Evolutionary conservation across 768 basidiomycete genomes (phyloP).

Genomic region (Hypsizygus marmoreus): DNA sequence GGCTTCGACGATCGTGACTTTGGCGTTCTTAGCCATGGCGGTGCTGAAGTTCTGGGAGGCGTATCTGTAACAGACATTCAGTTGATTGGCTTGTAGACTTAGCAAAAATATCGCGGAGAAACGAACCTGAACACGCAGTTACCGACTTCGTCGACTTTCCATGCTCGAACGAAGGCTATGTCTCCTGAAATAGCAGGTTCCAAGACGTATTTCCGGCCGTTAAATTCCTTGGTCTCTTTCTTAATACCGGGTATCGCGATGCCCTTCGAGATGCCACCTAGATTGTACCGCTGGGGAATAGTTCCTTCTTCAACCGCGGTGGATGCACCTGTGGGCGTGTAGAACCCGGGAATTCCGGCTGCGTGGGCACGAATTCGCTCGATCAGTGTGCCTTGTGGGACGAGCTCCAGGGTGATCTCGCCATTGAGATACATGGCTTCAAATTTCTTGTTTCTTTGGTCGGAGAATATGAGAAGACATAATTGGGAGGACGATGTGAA

Average conservation of each 20-base stretch:
- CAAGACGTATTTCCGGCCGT: slow-evolving; percentile 79
- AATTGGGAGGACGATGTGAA: neutral
- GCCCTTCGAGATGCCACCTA: slow-evolving; percentile 70
- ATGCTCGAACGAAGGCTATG: slow-evolving; percentile 84
- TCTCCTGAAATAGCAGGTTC: slow-evolving; percentile 81
- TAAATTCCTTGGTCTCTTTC: slow-evolving; percentile 77
- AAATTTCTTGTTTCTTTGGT: slow-evolving; percentile 79
- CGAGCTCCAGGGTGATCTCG: slow-evolving; percentile 81
- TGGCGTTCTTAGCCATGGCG: slow-evolving; percentile 88
- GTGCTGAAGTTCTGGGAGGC: slow-evolving; percentile 86
- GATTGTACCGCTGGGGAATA: slow-evolving; percentile 79
- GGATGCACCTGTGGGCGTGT: slow-evolving; percentile 84
- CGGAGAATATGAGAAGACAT: slow-evolving; percentile 3
- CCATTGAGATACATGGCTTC: slow-evolving; percentile 81
- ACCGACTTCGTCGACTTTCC: slow-evolving; percentile 91
- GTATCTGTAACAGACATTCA: slow-evolving; percentile 49
- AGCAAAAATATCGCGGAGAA: neutral
- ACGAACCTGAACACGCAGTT: slow-evolving; percentile 87
- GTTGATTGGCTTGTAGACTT: neutral
- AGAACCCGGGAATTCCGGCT: slow-evolving; percentile 93
- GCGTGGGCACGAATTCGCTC: slow-evolving; percentile 89
- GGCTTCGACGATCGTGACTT: slow-evolving; percentile 90
- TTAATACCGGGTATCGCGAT: slow-evolving; percentile 71
- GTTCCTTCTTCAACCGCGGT: slow-evolving; percentile 81
- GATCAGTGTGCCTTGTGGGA: slow-evolving; percentile 89